Conservation (phyloP, 768 basidiomycete species). For the Podaxis pistillaris region DNA sequence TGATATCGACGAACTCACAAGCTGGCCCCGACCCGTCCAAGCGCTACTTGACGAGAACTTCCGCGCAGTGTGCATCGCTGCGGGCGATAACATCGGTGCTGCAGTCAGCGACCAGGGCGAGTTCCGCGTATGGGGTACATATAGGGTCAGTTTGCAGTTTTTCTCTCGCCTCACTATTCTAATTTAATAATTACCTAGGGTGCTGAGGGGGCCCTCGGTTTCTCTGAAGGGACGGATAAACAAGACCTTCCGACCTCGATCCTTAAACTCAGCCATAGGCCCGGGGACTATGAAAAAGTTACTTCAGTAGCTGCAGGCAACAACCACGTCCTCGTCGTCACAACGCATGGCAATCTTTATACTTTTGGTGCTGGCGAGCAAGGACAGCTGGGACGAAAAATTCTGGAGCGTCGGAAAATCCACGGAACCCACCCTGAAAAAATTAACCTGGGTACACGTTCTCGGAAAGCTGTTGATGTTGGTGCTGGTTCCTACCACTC, state of each 20-base stretch:
- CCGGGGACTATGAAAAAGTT: conserved; percentile 68
- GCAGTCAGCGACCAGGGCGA: conserved; percentile 80
- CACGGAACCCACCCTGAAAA: conserved; percentile 89
- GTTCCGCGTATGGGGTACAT: conserved; percentile 85
- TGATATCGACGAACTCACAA: conserved; percentile 52
- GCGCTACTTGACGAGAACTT: conserved; percentile 76
- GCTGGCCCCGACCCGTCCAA: conserved; percentile 64
- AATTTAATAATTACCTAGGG: conserved; percentile 38
- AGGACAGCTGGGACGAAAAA: conserved; percentile 87
- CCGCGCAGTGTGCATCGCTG: conserved; percentile 77
- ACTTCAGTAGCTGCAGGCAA: conserved; percentile 76
- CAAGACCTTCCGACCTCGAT: conserved; percentile 67
- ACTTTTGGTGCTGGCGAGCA: conserved; percentile 92
- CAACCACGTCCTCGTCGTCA: conserved; percentile 89
- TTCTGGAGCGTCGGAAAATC: conserved; percentile 84
- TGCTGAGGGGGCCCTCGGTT: conserved; percentile 83
- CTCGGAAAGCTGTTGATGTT: conserved; percentile 57
- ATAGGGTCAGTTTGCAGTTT: conserved; percentile 61
- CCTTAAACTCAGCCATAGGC: conserved; percentile 57
- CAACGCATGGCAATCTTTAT: conserved; percentile 83
- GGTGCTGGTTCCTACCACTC: conserved; percentile 86
- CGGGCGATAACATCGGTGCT: conserved; percentile 87
- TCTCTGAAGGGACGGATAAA: conserved; percentile 61
- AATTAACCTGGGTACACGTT: conserved; percentile 69
- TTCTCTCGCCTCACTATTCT: conserved; percentile 3